Evolutionary conservation across 768 basidiomycete species (phyloP).

Genomic region (Pleurotus ostreatus): DNA sequence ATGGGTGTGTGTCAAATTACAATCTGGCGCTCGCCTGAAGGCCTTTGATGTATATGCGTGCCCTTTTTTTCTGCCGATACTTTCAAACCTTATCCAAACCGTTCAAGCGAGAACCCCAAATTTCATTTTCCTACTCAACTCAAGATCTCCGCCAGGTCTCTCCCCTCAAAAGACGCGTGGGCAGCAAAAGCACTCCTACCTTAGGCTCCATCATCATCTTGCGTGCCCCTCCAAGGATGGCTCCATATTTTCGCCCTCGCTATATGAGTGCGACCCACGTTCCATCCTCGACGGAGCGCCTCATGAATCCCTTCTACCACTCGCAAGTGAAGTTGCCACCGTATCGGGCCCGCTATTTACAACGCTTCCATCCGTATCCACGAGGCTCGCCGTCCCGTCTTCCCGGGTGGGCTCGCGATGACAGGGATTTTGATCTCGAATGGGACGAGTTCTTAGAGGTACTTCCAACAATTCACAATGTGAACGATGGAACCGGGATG

Average conservation of each 20-base stretch:
- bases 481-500: too few relatives aligned
- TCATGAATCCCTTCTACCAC: neutral
- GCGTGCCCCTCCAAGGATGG: neutral
- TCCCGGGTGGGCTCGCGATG: too few relatives aligned
- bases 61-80: too few relatives aligned
- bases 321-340: neutral
- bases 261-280: neutral
- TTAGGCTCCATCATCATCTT: neutral
- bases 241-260: neutral
- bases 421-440: too few relatives aligned
- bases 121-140: too few relatives aligned
- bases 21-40: too few relatives aligned
- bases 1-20: too few relatives aligned
- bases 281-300: neutral
- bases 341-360: neutral
- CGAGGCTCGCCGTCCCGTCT: neutral
- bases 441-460: too few relatives aligned
- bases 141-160: too few relatives aligned
- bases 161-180: neutral
- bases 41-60: too few relatives aligned
- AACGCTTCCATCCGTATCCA: neutral
- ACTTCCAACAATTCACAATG: too few relatives aligned
- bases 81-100: neutral
- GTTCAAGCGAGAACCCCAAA: neutral
- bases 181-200: neutral